These are phyloP conservation scores for Penicillium sp. DNA, from an alignment of 2,329 filamentous ascomycete genomes.

Conservation along the genomic window DNA sequence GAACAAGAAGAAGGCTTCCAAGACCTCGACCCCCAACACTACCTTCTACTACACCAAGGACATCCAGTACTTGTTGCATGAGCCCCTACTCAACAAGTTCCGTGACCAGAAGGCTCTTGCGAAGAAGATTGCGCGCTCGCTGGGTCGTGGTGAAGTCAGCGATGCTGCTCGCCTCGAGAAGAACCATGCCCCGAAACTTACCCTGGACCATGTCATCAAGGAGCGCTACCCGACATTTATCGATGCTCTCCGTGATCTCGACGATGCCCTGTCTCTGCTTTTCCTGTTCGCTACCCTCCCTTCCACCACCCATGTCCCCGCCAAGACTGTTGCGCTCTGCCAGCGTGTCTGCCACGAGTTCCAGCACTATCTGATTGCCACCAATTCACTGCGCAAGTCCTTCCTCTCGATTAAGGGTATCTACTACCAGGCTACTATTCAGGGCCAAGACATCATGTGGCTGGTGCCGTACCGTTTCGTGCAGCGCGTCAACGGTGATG, in stretches of 20 bases:
- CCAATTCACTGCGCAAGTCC: slow-evolving; percentile 86
- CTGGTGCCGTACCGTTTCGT: slow-evolving; percentile 97
- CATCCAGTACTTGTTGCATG: slow-evolving; percentile 96
- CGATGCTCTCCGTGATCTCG: slow-evolving; percentile 87
- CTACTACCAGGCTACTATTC: slow-evolving; percentile 96
- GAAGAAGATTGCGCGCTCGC: slow-evolving; percentile 92
- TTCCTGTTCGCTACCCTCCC: slow-evolving; percentile 97
- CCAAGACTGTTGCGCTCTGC: slow-evolving; percentile 93
- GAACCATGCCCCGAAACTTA: slow-evolving; percentile 82
- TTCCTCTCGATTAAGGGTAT: slow-evolving; percentile 99
- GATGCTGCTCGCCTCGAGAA: slow-evolving; percentile 88
- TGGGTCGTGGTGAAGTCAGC: slow-evolving; percentile 84
- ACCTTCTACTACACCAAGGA: slow-evolving; percentile 93
- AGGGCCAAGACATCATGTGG: slow-evolving; percentile 96
- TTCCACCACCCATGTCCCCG: slow-evolving; percentile 79
- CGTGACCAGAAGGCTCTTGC: slow-evolving; percentile 93
- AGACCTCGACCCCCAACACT: slow-evolving; percentile 81
- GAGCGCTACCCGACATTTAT: slow-evolving; percentile 97
- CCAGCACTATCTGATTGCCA: slow-evolving; percentile 93
- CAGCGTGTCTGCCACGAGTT: slow-evolving; percentile 92
- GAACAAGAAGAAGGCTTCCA: slow-evolving; percentile 94
- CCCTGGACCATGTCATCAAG: slow-evolving; percentile 92
- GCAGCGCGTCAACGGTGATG: slow-evolving; percentile 84
- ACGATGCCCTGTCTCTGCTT: slow-evolving; percentile 94
- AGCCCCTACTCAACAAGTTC: slow-evolving; percentile 90